Evolutionary conservation across 306 rosid genomes (phyloP).

Genomic region (Cicer bijugum): DNA sequence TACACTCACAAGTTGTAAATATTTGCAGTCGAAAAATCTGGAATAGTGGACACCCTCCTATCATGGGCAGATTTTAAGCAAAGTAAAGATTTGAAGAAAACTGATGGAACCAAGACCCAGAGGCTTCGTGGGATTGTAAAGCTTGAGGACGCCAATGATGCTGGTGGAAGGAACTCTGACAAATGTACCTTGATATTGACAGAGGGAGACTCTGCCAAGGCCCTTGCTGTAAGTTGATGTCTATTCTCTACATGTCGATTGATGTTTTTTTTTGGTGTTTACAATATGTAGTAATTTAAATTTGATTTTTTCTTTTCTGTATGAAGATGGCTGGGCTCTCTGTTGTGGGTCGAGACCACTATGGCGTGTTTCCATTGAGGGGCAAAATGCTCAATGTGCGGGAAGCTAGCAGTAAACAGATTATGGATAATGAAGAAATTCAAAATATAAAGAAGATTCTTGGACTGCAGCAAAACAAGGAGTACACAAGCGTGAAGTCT

Average conservation of each 20-base stretch:
- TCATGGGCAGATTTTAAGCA: conserved; percentile 93
- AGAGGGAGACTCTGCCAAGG: conserved; percentile 98
- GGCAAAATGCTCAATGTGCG: conserved; percentile 94
- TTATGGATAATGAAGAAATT: conserved; percentile 84
- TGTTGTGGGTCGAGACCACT: conserved; percentile 86
- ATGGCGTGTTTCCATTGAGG: conserved; percentile 92
- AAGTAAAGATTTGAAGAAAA: conserved; percentile 86
- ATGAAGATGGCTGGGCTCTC: conserved; percentile 95
- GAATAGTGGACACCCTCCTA: conserved; percentile 83
- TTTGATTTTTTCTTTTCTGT: background rate
- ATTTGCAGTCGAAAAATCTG: conserved; percentile 78
- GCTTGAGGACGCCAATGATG: conserved; percentile 92
- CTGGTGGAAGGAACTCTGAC: conserved; percentile 89
- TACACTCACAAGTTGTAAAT: background rate
- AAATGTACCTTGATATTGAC: conserved; percentile 92
- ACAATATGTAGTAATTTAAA: too few species aligned
- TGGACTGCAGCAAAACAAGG: conserved; percentile 91
- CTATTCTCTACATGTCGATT: background rate
- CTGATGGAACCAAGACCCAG: conserved; percentile 93
- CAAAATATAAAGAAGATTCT: conserved; percentile 88
- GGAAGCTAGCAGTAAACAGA: conserved; percentile 87
- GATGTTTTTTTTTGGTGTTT: too few species aligned
- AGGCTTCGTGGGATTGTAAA: conserved; percentile 79
- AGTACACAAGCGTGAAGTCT: conserved; percentile 66
- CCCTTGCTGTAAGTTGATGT: conserved; percentile 82